Percentiles rank a stretch among this genome's conserved stretches.
Conservation (phyloP, 2,329 filamentous ascomycete species). For the Diaporthe vaccinii region DNA sequence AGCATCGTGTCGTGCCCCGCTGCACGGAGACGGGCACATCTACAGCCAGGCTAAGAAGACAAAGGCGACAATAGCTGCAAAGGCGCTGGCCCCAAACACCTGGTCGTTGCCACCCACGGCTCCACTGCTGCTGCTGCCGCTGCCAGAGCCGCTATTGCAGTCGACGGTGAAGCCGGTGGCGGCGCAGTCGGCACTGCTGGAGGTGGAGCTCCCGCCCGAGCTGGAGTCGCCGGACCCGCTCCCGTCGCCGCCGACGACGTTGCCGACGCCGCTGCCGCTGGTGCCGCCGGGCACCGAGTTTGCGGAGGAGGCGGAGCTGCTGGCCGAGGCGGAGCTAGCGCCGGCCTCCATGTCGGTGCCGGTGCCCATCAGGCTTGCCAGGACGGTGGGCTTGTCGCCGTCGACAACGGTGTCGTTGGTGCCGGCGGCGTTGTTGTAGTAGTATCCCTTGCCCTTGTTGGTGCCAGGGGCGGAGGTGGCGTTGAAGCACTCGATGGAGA, state of each 20-base stretch:
- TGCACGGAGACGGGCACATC: not conserved
- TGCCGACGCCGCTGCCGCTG: conserved; percentile 46
- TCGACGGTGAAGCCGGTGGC: conserved; percentile 57
- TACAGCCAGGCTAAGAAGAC: conserved; percentile 51
- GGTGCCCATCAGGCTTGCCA: conserved; percentile 85
- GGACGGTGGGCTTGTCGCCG: conserved; percentile 79
- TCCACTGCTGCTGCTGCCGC: conserved; percentile 39
- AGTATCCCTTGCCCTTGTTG: conserved; percentile 80
- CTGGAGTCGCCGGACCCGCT: conserved; percentile 44
- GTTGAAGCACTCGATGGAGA: conserved; percentile 90
- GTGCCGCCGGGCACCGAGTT: conserved; percentile 48
- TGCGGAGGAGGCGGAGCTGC: conserved; percentile 40
- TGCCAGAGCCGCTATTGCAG: conserved; percentile 46
- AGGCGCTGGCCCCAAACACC: conserved; percentile 48
- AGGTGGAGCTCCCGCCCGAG: conserved; percentile 41
- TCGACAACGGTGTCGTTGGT: conserved; percentile 85
- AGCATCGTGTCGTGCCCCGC: not conserved
- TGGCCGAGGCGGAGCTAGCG: conserved; percentile 43
- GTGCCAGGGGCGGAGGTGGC: conserved; percentile 72
- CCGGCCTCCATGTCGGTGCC: conserved; percentile 78
- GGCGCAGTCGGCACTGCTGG: conserved; percentile 49
- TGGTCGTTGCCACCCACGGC: conserved; percentile 42
- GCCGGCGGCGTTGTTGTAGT: conserved; percentile 74
- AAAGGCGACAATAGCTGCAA: conserved; percentile 53
- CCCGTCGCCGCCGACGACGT: conserved; percentile 42